Evolutionary conservation across 2,329 filamentous ascomycete genomes (phyloP).

Genomic region (Alternaria triticimaculans): DNA sequence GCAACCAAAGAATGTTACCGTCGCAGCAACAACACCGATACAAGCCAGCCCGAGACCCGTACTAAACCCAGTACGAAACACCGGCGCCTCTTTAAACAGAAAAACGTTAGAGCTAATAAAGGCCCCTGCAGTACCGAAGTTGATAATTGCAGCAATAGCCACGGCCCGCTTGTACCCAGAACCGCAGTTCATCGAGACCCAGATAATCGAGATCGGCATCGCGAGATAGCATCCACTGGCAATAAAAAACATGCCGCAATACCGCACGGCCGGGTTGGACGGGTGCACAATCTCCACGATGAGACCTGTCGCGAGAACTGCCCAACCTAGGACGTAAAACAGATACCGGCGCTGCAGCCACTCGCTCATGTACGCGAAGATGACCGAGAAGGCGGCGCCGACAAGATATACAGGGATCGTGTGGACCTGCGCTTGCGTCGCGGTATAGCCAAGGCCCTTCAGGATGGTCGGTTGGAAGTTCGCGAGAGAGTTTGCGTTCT

Average conservation of each 20-base stretch:
- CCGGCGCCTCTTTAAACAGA: slow-evolving; percentile 32
- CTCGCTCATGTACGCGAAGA: slow-evolving; percentile 39
- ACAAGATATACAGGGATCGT: slow-evolving; percentile 46
- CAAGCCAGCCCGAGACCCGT: slow-evolving; percentile 35
- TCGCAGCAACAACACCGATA: slow-evolving; percentile 45
- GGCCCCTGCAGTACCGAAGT: slow-evolving; percentile 61
- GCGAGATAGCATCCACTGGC: slow-evolving; percentile 62
- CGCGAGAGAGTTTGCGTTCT: slow-evolving; percentile 42
- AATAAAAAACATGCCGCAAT: slow-evolving; percentile 62
- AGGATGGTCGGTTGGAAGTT: slow-evolving; percentile 48
- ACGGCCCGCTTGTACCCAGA: slow-evolving; percentile 37
- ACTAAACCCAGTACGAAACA: slow-evolving; percentile 39
- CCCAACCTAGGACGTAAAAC: slow-evolving; percentile 39
- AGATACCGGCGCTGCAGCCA: slow-evolving; percentile 35
- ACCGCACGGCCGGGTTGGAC: slow-evolving; percentile 50
- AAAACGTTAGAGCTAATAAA: slow-evolving; percentile 58
- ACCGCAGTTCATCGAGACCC: slow-evolving; percentile 61
- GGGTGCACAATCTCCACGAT: slow-evolving; percentile 56
- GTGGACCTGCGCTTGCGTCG: slow-evolving; percentile 43
- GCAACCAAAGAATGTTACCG: slow-evolving; percentile 54
- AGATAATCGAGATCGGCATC: slow-evolving; percentile 63
- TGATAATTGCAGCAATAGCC: slow-evolving; percentile 30
- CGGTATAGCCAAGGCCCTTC: slow-evolving; percentile 43
- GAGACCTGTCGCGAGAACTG: slow-evolving; percentile 57
- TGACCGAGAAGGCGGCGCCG: slow-evolving; percentile 37